These are phyloP conservation scores for Trichoderma pleuroti DNA, from an alignment of 2,329 filamentous ascomycete genomes.

Conservation along the genomic window DNA sequence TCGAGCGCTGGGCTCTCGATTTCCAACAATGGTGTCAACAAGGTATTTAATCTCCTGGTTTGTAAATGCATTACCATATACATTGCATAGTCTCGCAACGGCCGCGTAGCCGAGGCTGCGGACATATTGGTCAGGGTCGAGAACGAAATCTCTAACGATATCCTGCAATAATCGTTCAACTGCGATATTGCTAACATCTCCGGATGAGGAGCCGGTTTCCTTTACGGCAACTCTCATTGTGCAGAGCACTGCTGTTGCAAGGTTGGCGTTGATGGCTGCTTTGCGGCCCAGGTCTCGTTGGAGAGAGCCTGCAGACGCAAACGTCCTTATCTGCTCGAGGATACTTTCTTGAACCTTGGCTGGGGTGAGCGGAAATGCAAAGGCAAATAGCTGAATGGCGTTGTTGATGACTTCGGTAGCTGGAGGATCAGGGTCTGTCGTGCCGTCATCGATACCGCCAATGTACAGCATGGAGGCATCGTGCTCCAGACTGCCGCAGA, in stretches of 20 bases:
- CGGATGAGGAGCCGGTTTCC: slow-evolving; percentile 69
- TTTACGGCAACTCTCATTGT: slow-evolving; percentile 80
- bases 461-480: slow-evolving; percentile 81
- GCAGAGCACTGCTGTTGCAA: slow-evolving; percentile 75
- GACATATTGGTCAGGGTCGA: slow-evolving; percentile 81
- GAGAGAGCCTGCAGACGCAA: slow-evolving; percentile 73
- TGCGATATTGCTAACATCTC: slow-evolving; percentile 68
- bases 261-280: slow-evolving; percentile 86
- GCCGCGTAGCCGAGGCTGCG: slow-evolving; percentile 82
- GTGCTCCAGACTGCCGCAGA: slow-evolving; percentile 82
- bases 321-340: slow-evolving; percentile 87
- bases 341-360: slow-evolving; percentile 94
- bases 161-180: slow-evolving; percentile 85
- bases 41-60: slow-evolving; percentile 86
- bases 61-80: slow-evolving; percentile 83
- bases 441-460: slow-evolving; percentile 42
- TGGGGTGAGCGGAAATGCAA: slow-evolving; percentile 83
- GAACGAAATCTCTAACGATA: slow-evolving; percentile 65
- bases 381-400: slow-evolving; percentile 88
- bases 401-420: slow-evolving; percentile 92
- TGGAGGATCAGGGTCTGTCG: slow-evolving; percentile 65
- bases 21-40: slow-evolving; percentile 89
- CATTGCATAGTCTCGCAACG: slow-evolving; percentile 77
- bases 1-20: slow-evolving; percentile 87
- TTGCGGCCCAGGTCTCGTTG: slow-evolving; percentile 85